Evolutionary conservation across 495 filamentous ascomycete species (phyloP).

Genomic region (Stereocaulon alpinum): DNA sequence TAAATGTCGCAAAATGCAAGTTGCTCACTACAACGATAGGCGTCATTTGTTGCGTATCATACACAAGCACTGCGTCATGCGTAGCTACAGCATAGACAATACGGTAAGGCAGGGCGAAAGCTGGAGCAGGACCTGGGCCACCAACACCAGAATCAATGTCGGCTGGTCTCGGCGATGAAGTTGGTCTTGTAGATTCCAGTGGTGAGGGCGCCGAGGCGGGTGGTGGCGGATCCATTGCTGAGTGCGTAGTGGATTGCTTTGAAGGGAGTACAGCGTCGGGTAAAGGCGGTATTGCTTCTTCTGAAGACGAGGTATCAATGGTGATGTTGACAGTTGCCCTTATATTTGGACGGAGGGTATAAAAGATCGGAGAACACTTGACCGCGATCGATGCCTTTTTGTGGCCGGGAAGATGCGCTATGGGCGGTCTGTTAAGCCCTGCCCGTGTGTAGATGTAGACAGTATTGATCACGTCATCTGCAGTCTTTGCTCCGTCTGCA

Average conservation of each 20-base stretch:
- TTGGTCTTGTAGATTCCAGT: conserved; percentile 27
- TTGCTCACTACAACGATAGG: conserved; percentile 92
- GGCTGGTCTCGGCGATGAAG: conserved; percentile 41
- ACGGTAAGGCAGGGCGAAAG: conserved; percentile 81
- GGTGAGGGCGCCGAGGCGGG: conserved; percentile 32
- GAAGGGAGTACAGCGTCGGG: conserved; percentile 69
- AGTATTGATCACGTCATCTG: conserved; percentile 86
- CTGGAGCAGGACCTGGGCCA: conserved; percentile 49
- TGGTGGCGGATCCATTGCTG: conserved; percentile 75
- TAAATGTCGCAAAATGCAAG: conserved; percentile 92
- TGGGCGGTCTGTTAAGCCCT: conserved; percentile 91
- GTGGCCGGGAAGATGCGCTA: conserved; percentile 94
- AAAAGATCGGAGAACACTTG: conserved; percentile 83
- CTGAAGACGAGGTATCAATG: conserved; percentile 80
- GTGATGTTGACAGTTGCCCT: conserved; percentile 78
- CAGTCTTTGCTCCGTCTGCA: conserved; percentile 60
- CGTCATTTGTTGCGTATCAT: conserved; percentile 94
- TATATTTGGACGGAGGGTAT: conserved; percentile 60
- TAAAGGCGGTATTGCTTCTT: conserved; percentile 70
- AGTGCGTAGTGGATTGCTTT: conserved; percentile 42
- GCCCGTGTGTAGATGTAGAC: conserved; percentile 97
- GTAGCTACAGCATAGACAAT: conserved; percentile 96
- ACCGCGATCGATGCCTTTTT: conserved; percentile 98
- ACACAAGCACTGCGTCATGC: conserved; percentile 89
- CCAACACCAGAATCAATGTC: conserved; percentile 43